Base-by-base conservation (phyloP, 768 basidiomycete species). In the Suillus discolor region DNA sequence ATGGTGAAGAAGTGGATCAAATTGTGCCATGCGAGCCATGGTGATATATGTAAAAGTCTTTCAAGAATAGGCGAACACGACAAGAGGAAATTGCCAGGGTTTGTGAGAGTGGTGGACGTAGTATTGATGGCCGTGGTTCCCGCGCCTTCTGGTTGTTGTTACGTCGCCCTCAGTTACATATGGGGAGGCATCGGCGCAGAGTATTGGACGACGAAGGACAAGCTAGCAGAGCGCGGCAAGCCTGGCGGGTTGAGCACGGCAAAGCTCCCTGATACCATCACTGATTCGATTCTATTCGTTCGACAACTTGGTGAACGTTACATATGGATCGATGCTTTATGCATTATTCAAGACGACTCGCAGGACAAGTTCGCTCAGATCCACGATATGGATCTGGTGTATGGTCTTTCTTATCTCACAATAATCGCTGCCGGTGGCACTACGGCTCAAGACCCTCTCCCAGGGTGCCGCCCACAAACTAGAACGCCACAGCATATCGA, bases 271-370 rank as follows among this genome's bases (percentile, higher is more conserved):
- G 31, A 65, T 23, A 74, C 73, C 4, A 72, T 74, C 36, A 55
- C 62, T 47, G 75, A 74, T 57, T 70, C 75, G 13, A 66, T 74
- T 1, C 65, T 67, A 6, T 59, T 76, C 12, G 66, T 68, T 12
- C 67, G 45, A 8, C 55, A 61, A 42, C 69, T 76, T 13, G 68
- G 71, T 47, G 66, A 71, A 51, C 68, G 68, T 20, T 75, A 74
- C 42, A 45, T 73, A 20, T 73, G 74, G 73, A 68, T 75, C 6
- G 74, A 73, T 28, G 66, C 73, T 3, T 23, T 73, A 0, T 74
- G 72, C 16, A 75, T 74, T 44, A 64, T 66, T 41, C 73, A 72
- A 54, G 36, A 74, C n/a, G 62, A 73, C 15, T 38, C 38, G 25
- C 44, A 45, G 55, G 72, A 71, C 66, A 61, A 67, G 18, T 59